A percentile compares a stretch with the other conserved stretches of the same genome.
Evolutionary conservation across 495 filamentous ascomycete species (phyloP).

Genomic region (Saxophila tyrrhenica): DNA sequence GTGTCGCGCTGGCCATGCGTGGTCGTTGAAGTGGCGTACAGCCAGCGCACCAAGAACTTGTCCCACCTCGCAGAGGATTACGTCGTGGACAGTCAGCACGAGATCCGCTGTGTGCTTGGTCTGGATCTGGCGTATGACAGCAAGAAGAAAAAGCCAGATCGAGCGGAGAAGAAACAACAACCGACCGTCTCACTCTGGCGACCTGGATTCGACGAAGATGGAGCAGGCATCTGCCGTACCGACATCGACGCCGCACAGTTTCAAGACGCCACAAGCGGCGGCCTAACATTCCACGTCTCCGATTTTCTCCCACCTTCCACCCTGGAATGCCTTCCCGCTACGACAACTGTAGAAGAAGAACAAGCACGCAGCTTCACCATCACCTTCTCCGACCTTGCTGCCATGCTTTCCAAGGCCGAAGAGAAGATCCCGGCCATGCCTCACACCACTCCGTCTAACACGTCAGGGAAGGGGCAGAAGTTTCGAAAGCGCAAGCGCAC

Average conservation of each 20-base stretch:
- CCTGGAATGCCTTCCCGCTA: background rate
- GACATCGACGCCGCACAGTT: background rate
- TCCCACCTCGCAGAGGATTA: constrained; percentile 27
- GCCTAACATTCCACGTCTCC: background rate
- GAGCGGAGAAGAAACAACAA: background rate
- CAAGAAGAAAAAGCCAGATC: background rate
- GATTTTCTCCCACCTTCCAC: background rate
- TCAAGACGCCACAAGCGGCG: background rate
- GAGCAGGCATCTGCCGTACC: background rate
- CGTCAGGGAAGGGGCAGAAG: too few species aligned
- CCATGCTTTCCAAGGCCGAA: background rate
- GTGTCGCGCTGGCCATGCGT: constrained; percentile 26
- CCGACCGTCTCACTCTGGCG: background rate
- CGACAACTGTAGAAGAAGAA: background rate
- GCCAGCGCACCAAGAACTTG: constrained; percentile 26
- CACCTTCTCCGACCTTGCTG: background rate
- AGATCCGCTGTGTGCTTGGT: constrained; percentile 25
- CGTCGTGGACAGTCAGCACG: constrained; percentile 24
- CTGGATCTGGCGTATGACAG: constrained; percentile 26
- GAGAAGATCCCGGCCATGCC: background rate
- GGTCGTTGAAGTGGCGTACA: constrained; percentile 31
- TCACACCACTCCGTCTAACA: background rate
- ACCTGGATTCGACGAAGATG: background rate
- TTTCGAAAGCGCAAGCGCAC: background rate
- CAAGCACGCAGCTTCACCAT: background rate